Percentiles rank a stretch among this genome's conserved stretches.
These are phyloP conservation scores for Heritiera littoralis DNA, from an alignment of 345 rosid species.

Conservation along the genomic window DNA sequence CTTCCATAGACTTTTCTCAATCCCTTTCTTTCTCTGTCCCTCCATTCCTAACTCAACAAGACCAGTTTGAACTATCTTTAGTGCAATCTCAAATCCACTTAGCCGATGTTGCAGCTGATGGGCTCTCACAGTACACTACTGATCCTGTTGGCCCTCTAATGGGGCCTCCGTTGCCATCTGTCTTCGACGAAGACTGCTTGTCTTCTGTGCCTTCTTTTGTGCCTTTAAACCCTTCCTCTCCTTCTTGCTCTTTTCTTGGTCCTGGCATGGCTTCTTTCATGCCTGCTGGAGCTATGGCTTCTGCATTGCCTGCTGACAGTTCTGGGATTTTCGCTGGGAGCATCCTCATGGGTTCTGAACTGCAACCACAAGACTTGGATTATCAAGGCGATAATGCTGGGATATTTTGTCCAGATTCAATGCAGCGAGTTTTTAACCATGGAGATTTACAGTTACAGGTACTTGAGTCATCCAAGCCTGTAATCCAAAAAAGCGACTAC, in stretches of 20 bases:
- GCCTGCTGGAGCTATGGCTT: constrained; percentile 39
- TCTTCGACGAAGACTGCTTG: constrained; percentile 73
- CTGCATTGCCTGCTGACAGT: constrained; percentile 49
- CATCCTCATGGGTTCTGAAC: constrained; percentile 44
- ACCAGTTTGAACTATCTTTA: constrained; percentile 58
- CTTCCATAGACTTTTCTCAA: constrained; percentile 82
- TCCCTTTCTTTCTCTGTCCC: constrained; percentile 56
- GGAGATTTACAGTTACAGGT: constrained; percentile 61
- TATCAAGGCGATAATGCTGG: constrained; percentile 68
- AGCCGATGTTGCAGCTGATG: constrained; percentile 36
- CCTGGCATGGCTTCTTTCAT: constrained; percentile 45
- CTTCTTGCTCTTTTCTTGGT: constrained; percentile 51
- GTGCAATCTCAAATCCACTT: constrained; percentile 42
- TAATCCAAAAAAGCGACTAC: not conserved
- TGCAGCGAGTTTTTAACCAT: constrained; percentile 49
- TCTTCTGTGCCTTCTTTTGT: constrained; percentile 69
- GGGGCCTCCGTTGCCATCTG: constrained; percentile 38
- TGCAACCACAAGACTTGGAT: constrained; percentile 56
- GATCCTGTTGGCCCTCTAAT: constrained; percentile 37
- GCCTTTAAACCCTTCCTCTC: constrained; percentile 57
- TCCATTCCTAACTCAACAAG: constrained; percentile 46
- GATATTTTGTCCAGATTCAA: constrained; percentile 52
- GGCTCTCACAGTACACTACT: constrained; percentile 33
- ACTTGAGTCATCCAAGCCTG: constrained; percentile 7
- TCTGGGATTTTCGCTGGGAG: constrained; percentile 42